These are phyloP conservation scores for Trichoderma hamatum DNA, from an alignment of 2,329 filamentous ascomycete species.

Conservation along the genomic window DNA sequence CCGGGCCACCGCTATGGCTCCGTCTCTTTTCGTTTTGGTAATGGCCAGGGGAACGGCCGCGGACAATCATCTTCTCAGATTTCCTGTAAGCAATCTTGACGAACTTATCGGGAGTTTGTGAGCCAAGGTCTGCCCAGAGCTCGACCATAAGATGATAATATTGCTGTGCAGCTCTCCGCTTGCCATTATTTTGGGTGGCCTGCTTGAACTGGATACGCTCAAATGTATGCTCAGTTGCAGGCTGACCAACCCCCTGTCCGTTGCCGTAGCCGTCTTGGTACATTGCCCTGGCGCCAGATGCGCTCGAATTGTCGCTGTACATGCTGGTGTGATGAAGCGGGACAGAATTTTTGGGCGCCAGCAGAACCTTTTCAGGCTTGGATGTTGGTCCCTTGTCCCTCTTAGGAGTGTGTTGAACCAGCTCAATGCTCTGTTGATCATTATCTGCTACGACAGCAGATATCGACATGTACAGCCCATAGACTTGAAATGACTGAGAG, in stretches of 20 bases:
- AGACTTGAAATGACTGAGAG: conserved; percentile 64
- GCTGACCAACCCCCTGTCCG: conserved; percentile 38
- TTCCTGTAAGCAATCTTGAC: conserved; percentile 72
- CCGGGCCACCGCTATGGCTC: conserved; percentile 68
- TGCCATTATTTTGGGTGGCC: conserved; percentile 91
- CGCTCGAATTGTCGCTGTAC: conserved; percentile 45
- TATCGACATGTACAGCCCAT: conserved; percentile 80
- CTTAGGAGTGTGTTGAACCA: conserved; percentile 91
- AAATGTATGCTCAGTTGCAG: conserved; percentile 65
- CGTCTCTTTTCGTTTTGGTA: conserved; percentile 72
- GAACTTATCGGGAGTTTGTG: conserved; percentile 56
- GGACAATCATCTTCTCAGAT: conserved; percentile 84
- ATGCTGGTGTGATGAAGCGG: conserved; percentile 51
- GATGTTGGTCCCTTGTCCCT: conserved; percentile 83
- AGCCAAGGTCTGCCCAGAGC: conserved; percentile 70
- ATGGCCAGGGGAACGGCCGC: conserved; percentile 79
- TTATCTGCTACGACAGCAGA: conserved; percentile 80
- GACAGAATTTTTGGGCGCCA: conserved; percentile 69
- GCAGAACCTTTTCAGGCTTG: conserved; percentile 68
- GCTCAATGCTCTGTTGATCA: conserved; percentile 74
- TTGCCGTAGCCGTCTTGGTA: conserved; percentile 50
- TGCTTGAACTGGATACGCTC: conserved; percentile 95
- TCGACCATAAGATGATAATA: conserved; percentile 92
- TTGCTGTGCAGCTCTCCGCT: conserved; percentile 85
- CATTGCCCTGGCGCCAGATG: conserved; percentile 35